Evolutionary conservation across 106 monocot species (phyloP).

Genomic region (Apostasia shenzhenica): DNA sequence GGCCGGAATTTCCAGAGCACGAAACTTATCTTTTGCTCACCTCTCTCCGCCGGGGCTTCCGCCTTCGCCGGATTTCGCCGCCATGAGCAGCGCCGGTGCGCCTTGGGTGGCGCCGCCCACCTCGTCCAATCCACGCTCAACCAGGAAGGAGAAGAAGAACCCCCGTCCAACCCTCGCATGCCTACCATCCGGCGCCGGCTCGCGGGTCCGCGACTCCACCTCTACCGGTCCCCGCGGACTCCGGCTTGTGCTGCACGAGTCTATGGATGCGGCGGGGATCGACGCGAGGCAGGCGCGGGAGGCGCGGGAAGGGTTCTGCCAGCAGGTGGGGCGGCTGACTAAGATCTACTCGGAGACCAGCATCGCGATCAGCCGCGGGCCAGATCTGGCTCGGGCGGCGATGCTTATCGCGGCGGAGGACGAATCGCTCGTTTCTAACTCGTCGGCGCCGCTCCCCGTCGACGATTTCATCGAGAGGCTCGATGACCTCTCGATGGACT

Average conservation of each 20-base stretch:
- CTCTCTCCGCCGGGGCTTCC: too few relatives aligned
- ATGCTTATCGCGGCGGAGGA: slow-evolving; percentile 62
- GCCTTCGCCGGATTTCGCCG: neutral
- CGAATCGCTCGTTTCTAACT: slow-evolving; percentile 59
- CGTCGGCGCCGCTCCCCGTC: slow-evolving; percentile 54
- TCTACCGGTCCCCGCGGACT: neutral
- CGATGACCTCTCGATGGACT: slow-evolving; percentile 48
- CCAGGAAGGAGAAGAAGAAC: neutral
- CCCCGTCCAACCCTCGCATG: neutral
- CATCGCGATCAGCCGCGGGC: slow-evolving; percentile 29
- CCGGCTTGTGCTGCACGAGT: slow-evolving; percentile 47
- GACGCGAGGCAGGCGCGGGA: slow-evolving; percentile 45
- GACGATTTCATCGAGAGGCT: slow-evolving; percentile 40
- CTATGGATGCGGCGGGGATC: slow-evolving; percentile 49
- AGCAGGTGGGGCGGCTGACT: slow-evolving; percentile 28
- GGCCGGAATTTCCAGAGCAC: too few relatives aligned
- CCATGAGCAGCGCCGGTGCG: slow-evolving; percentile 5
- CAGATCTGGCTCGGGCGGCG: slow-evolving; percentile 42
- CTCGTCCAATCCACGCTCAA: neutral
- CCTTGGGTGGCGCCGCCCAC: neutral
- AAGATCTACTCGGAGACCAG: slow-evolving; percentile 24
- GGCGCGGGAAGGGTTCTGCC: slow-evolving; percentile 39
- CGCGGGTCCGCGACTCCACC: neutral
- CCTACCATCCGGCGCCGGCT: neutral
- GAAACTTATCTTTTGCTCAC: too few relatives aligned